These are phyloP conservation scores for Diaporthe caulivora DNA, from an alignment of 2,329 filamentous ascomycete species.

Conservation along the genomic window DNA sequence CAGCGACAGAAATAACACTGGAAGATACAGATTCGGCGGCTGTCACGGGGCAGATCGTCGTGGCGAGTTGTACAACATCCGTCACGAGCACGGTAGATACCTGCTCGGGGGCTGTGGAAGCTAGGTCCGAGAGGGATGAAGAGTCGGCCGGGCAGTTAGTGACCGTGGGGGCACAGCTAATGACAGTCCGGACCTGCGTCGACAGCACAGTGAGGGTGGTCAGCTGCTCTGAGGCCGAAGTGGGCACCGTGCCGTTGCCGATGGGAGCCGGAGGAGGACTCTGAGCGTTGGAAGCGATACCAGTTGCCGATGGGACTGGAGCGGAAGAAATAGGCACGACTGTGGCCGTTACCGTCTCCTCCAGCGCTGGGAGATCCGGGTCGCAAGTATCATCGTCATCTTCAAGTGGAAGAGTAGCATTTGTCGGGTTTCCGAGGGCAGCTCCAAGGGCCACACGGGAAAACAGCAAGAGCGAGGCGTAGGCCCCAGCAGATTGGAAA, in stretches of 20 bases:
- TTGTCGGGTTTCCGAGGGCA: conserved; percentile 21
- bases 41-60: conserved; percentile 30
- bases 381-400: conserved; percentile 36
- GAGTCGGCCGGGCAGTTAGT: conserved; percentile 38
- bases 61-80: conserved; percentile 34
- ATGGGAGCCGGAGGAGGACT: conserved; percentile 1
- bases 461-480: conserved; percentile 37
- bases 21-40: conserved; percentile 27
- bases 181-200: conserved; percentile 36
- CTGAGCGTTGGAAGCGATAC: conserved; percentile 10
- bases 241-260: conserved; percentile 23
- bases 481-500: conserved; percentile 35
- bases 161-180: conserved; percentile 37
- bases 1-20: conserved; percentile 22
- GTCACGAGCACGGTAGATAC: conserved; percentile 32
- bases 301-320: background rate
- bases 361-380: conserved; percentile 11
- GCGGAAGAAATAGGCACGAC: conserved; percentile 29
- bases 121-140: conserved; percentile 29
- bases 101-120: conserved; percentile 27
- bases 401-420: conserved; percentile 1
- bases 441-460: conserved; percentile 34
- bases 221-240: conserved; percentile 11
- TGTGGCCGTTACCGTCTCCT: conserved; percentile 33
- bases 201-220: conserved; percentile 36